These are phyloP conservation scores for Mycena galericulata DNA, from an alignment of 768 basidiomycete genomes.

Conservation along the genomic window DNA sequence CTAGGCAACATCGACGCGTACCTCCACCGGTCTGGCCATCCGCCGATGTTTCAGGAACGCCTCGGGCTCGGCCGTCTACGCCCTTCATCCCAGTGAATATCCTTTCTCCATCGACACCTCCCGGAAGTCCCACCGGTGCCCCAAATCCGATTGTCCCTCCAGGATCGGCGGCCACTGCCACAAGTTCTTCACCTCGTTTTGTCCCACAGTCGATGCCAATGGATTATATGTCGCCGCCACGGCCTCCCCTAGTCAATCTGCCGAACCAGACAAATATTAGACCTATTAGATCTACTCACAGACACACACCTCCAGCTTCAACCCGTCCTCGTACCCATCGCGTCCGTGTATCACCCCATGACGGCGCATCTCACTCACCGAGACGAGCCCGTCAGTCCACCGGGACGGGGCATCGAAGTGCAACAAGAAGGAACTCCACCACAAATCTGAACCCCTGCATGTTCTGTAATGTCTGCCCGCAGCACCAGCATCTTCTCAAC, in stretches of 20 bases:
- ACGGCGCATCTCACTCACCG: too few relatives aligned
- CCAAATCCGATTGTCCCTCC: neutral
- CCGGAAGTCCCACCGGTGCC: neutral
- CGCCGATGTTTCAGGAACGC: neutral
- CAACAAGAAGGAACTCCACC: neutral
- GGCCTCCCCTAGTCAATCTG: too few relatives aligned
- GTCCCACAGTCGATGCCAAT: neutral
- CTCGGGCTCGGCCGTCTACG: neutral
- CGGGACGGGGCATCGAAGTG: neutral
- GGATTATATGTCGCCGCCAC: too few relatives aligned
- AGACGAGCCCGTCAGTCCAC: neutral
- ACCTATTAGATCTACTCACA: too few relatives aligned
- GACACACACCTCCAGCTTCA: neutral
- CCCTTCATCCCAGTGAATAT: neutral
- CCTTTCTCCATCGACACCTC: neutral
- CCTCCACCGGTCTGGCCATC: neutral
- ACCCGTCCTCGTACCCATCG: too few relatives aligned
- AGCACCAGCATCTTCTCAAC: conserved; percentile 12
- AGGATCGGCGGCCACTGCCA: neutral
- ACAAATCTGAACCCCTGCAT: neutral
- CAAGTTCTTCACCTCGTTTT: neutral
- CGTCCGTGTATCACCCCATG: neutral
- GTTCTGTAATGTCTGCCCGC: conserved; percentile 12
- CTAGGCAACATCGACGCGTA: neutral
- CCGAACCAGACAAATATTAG: too few relatives aligned